Evolutionary conservation across 305 asterid genomes (phyloP).

Genomic region (Solanum chacoense): DNA sequence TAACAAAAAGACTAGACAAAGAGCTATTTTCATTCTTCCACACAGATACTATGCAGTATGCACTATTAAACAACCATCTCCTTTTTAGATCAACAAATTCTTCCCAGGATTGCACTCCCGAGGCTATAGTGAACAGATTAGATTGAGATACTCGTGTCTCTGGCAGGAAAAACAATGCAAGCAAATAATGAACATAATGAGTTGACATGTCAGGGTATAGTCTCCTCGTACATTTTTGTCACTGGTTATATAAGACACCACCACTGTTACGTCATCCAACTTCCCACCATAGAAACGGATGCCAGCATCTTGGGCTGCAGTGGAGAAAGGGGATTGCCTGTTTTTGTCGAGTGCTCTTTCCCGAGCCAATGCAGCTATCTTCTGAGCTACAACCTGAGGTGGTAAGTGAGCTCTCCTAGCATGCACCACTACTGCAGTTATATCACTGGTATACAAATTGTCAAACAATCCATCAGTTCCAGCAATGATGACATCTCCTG

Average conservation of each 20-base stretch:
- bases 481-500: constrained; percentile 85
- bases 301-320: constrained; percentile 99
- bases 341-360: constrained; percentile 85
- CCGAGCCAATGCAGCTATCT: constrained; percentile 87
- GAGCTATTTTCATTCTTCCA: background rate
- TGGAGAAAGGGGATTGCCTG: constrained; percentile 91
- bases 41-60: background rate
- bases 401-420: constrained; percentile 77
- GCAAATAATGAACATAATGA: background rate
- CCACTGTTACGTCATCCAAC: constrained; percentile 90
- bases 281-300: constrained; percentile 92
- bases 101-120: background rate
- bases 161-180: background rate
- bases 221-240: constrained; percentile 40
- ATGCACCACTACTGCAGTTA: constrained; percentile 81
- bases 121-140: background rate
- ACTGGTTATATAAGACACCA: constrained; percentile 64
- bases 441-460: constrained; percentile 76
- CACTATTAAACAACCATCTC: background rate
- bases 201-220: background rate
- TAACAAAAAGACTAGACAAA: background rate
- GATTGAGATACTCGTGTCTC: background rate
- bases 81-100: background rate
- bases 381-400: constrained; percentile 92
- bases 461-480: constrained; percentile 98